phyloP scores from a whole-genome alignment of 2,329 filamentous ascomycete species.

The Akanthomyces dipterigenus region DNA sequence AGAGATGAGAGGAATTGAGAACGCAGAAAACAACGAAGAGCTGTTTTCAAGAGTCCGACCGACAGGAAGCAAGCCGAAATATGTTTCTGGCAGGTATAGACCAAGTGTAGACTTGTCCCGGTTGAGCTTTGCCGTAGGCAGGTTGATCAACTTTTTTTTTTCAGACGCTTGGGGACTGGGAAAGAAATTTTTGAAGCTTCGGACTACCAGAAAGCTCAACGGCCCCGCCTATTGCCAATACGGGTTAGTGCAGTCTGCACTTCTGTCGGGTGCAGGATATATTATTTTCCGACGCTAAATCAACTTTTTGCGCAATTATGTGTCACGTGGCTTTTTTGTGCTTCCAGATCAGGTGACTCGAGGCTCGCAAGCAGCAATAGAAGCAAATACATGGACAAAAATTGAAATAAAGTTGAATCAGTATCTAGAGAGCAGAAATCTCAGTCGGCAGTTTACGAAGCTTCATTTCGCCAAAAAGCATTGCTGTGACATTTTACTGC shows the following conservation, averaged over 20 bases:
- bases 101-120: conserved; percentile 11
- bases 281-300: conserved; percentile 7
- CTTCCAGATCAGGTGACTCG: neutral
- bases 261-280: neutral
- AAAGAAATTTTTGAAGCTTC: conserved; percentile 35
- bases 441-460: no score
- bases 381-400: neutral
- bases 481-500: neutral
- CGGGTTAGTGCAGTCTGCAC: neutral
- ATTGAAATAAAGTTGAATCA: neutral
- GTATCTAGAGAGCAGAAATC: no score
- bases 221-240: conserved; percentile 7
- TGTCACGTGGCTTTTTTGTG: neutral
- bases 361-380: neutral
- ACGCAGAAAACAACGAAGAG: conserved; percentile 15
- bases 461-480: neutral
- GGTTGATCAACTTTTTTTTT: conserved; percentile 15
- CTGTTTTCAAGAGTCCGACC: neutral
- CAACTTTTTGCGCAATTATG: neutral
- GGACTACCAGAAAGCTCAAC: conserved; percentile 15
- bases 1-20: conserved; percentile 16
- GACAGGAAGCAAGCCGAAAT: conserved; percentile 7
- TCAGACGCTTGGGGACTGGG: conserved; percentile 12
- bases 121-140: conserved; percentile 23
- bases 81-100: neutral